These are phyloP conservation scores for Aspergillus neotritici DNA, from an alignment of 2,329 filamentous ascomycete species.

Conservation along the genomic window DNA sequence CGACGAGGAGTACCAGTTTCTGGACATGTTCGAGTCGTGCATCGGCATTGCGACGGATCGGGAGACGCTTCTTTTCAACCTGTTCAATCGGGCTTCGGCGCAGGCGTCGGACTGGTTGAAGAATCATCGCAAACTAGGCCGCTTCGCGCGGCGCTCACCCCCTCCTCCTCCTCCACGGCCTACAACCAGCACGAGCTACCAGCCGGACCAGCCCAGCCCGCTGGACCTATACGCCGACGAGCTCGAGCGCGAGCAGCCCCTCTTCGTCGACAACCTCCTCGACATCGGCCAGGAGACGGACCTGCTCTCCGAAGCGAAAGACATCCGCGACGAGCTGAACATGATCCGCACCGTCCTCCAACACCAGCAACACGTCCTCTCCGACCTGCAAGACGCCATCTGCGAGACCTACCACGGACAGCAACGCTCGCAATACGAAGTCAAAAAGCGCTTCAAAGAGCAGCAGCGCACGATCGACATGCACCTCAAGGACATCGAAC, in stretches of 20 bases:
- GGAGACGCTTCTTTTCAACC: slow-evolving; percentile 55
- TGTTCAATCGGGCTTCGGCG: slow-evolving; percentile 55
- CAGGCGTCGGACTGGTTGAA: slow-evolving; percentile 53
- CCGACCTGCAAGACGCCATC: slow-evolving; percentile 32
- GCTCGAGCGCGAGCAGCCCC: slow-evolving; percentile 38
- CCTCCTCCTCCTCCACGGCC: too few species aligned
- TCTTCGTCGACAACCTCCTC: slow-evolving; percentile 39
- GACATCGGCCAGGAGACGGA: slow-evolving; percentile 58
- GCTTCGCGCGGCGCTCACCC: slow-evolving; percentile 22
- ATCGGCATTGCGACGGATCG: slow-evolving; percentile 51
- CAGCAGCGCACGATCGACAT: slow-evolving; percentile 54
- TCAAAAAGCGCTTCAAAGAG: slow-evolving; percentile 52
- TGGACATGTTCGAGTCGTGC: slow-evolving; percentile 62
- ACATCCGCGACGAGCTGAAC: slow-evolving; percentile 62
- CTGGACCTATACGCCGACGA: slow-evolving; percentile 13
- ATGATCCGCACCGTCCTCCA: slow-evolving; percentile 48
- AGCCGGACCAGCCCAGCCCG: too few species aligned
- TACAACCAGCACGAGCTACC: too few species aligned
- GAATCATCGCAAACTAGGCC: slow-evolving; percentile 42
- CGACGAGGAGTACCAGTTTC: slow-evolving; percentile 57
- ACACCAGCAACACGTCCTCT: slow-evolving; percentile 34
- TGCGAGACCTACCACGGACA: slow-evolving; percentile 32
- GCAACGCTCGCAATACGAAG: slow-evolving; percentile 39
- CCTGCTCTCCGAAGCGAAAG: slow-evolving; percentile 59
- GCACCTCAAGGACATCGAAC: slow-evolving; percentile 55